Base-by-base conservation (phyloP, 2,329 filamentous ascomycete species). In the Colletotrichum lindemuthianum region DNA sequence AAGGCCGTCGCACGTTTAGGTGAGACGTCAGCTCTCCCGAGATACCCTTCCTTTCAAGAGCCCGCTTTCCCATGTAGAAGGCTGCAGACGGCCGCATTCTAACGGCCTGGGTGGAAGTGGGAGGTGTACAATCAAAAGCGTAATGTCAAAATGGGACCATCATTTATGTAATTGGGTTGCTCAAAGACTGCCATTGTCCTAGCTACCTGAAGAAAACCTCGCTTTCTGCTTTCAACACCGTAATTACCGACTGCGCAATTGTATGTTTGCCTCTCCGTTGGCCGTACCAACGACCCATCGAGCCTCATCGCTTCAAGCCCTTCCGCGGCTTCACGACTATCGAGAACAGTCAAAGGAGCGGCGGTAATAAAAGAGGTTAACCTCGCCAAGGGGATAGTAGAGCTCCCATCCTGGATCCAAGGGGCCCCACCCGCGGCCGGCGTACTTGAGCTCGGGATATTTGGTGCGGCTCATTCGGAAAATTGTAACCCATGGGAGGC, bases 11-110 rank as follows among this genome's bases (percentile, higher is more conserved):
- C 52, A 39, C 36, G 45, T 56, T 34, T 47, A 57, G 51, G 58
- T 65, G 63, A 65, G 51, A 43, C 43, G 47, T 40, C 57, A 60
- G 65, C 60, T 65, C 45, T 51, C 56, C 43, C 56, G 57, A 57
- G 60, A 67, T 67, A 67, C 65, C 65, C 65, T 67, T 67, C 56
- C 56, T 56, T 54, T 65, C 60, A 59, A 60, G 34, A 65, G 44
- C 56, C 56, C 49, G 49, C 34, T 16, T 55, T 59, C 56, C 57
- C 33, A 39, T 47, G 39, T 49, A 32, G 34, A 53, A 33, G 55
- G 51, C 40, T 12, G 34, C 40, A 34, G 15, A 7, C 37, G 33
- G 16, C 13, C 15, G 7, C n/a, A 15, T 16, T 7, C 49, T 12
- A n/a, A 24, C 11, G 49, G 24, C 24, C 5, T 24, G 24, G 24